Evolutionary conservation across 2,329 filamentous ascomycete genomes (phyloP).

Genomic region (Phialemoniopsis sp.): DNA sequence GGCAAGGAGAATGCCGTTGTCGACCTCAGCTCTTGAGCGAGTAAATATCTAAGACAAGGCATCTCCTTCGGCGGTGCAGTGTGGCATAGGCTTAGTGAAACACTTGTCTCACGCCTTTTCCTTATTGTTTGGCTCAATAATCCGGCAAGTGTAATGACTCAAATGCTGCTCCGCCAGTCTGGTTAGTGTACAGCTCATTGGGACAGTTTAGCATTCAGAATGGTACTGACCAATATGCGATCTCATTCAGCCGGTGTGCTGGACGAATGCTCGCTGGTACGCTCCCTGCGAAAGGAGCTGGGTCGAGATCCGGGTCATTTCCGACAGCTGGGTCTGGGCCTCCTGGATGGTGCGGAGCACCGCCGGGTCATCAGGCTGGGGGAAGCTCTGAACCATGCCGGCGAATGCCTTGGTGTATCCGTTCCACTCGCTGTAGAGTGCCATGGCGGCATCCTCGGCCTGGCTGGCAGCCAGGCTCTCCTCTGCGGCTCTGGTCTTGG

Average conservation of each 20-base stretch:
- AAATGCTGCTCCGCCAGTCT: no score
- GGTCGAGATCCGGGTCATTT: conserved; percentile 48
- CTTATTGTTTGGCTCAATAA: no score
- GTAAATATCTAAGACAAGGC: no score
- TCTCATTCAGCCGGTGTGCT: conserved; percentile 30
- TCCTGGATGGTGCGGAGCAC: conserved; percentile 49
- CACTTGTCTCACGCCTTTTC: no score
- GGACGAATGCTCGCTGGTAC: conserved; percentile 27
- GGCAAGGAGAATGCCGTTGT: no score
- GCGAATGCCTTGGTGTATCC: conserved; percentile 62
- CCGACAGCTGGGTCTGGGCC: conserved; percentile 43
- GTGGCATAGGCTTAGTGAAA: no score
- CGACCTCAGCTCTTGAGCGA: no score
- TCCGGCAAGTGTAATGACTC: not conserved
- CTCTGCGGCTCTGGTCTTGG: conserved; percentile 27
- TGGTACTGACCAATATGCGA: conserved; percentile 11
- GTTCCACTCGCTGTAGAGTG: conserved; percentile 51
- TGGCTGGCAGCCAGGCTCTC: conserved; percentile 19
- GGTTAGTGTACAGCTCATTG: not conserved
- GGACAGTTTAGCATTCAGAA: not conserved
- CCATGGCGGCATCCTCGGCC: conserved; percentile 23
- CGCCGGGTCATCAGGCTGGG: conserved; percentile 45
- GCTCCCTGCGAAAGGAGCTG: conserved; percentile 25
- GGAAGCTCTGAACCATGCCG: conserved; percentile 47
- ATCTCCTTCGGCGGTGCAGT: no score